Evolutionary conservation across 2,329 filamentous ascomycete genomes (phyloP).

Genomic region (Fusarium nelsonii): DNA sequence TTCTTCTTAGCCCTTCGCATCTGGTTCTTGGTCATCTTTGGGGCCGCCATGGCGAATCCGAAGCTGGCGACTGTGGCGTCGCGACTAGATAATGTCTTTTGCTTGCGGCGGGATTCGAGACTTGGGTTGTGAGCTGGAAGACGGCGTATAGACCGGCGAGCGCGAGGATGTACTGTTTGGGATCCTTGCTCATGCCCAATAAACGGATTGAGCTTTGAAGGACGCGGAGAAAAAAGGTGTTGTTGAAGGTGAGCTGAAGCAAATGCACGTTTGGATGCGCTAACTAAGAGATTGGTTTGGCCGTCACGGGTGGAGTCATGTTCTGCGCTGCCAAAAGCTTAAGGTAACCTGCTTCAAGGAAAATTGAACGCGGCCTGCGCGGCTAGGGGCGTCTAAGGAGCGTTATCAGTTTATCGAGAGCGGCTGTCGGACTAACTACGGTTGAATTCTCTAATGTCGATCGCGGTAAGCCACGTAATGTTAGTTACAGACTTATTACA

Average conservation of each 20-base stretch:
- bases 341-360: background rate
- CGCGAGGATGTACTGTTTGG: slow-evolving; percentile 54
- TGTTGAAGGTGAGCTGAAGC: slow-evolving; percentile 10
- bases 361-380: slow-evolving; percentile 9
- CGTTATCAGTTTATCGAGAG: slow-evolving; percentile 36
- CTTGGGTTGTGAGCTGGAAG: slow-evolving; percentile 54
- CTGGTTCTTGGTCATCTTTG: slow-evolving; percentile 93
- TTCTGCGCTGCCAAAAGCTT: slow-evolving; percentile 28
- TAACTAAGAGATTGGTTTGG: slow-evolving; percentile 38
- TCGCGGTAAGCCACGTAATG: slow-evolving; percentile 33
- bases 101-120: slow-evolving; percentile 49
- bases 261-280: slow-evolving; percentile 28
- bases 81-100: slow-evolving; percentile 46
- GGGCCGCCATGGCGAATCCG: slow-evolving; percentile 66
- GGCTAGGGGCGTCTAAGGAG: slow-evolving; percentile 18
- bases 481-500: slow-evolving; percentile 28
- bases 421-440: slow-evolving; percentile 32
- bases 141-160: slow-evolving; percentile 53
- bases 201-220: background rate
- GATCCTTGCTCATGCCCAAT: slow-evolving; percentile 55
- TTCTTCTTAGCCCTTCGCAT: slow-evolving; percentile 94
- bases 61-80: slow-evolving; percentile 45
- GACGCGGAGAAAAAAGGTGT: background rate
- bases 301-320: slow-evolving; percentile 29
- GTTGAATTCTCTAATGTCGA: background rate